A percentile compares a stretch with the other conserved stretches of the same genome.
These are phyloP conservation scores for Kondoa malvinella DNA, from an alignment of 768 basidiomycete species.

Conservation along the genomic window DNA sequence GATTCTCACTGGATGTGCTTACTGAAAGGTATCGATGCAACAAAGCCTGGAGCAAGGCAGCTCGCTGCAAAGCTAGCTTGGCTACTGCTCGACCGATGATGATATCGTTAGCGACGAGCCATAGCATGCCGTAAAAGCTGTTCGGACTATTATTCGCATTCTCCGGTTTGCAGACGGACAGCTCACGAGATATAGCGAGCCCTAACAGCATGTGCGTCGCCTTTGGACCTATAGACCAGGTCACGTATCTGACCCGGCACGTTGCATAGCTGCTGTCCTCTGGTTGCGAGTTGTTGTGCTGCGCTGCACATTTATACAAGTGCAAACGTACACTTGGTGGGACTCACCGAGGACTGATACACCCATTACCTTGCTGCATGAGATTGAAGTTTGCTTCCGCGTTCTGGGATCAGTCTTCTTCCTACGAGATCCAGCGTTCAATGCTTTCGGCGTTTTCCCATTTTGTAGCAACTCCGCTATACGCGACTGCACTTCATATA, in stretches of 20 bases:
- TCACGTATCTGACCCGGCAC: background rate
- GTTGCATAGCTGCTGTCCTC: background rate
- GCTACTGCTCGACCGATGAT: slow-evolving; percentile 70
- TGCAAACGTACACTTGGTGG: no score
- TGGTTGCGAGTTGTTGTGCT: background rate
- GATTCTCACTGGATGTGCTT: background rate
- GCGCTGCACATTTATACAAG: background rate
- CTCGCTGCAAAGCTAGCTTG: slow-evolving; percentile 36
- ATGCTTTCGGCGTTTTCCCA: no score
- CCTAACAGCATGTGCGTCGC: background rate
- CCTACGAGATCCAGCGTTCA: no score
- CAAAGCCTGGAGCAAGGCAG: slow-evolving; percentile 36
- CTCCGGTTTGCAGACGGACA: slow-evolving; percentile 19
- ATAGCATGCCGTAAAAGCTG: slow-evolving; percentile 80
- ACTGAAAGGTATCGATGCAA: slow-evolving; percentile 1
- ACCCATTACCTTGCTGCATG: no score
- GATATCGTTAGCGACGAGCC: slow-evolving; percentile 79
- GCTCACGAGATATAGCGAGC: background rate
- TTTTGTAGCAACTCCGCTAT: no score
- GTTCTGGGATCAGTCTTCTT: no score
- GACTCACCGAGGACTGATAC: no score
- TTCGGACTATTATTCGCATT: background rate
- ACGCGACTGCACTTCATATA: no score
- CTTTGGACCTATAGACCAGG: background rate
- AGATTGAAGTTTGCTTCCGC: no score